Percentiles rank a stretch among this genome's conserved stretches.
phyloP scores from a whole-genome alignment of 2,329 filamentous ascomycete species.

The Endothia cerciana region DNA sequence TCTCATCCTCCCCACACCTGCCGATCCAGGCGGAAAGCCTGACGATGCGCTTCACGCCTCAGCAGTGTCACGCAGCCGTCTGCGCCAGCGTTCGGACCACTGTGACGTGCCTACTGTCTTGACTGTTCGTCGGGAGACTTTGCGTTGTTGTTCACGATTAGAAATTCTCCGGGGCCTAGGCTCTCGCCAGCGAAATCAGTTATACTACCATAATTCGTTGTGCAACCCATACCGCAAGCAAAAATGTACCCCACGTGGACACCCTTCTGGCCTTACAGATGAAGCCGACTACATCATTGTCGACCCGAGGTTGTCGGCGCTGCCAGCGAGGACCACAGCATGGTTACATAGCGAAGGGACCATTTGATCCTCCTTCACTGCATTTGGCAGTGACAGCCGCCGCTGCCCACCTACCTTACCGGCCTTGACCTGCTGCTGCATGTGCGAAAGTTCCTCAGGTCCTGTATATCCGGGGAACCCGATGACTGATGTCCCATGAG shows the following conservation, averaged over 20 bases:
- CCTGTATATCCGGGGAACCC: neutral
- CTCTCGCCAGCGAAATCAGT: neutral
- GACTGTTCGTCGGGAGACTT: no score
- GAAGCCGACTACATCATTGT: slow-evolving; percentile 8
- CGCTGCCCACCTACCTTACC: neutral
- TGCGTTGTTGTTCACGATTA: neutral
- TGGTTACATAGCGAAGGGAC: neutral
- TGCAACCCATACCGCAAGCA: slow-evolving; percentile 7
- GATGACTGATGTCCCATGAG: neutral
- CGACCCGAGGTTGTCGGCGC: slow-evolving; percentile 14
- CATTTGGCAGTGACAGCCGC: slow-evolving; percentile 4
- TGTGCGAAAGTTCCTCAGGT: neutral
- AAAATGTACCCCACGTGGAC: slow-evolving; percentile 6
- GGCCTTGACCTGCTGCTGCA: neutral
- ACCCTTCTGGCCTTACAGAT: slow-evolving; percentile 1
- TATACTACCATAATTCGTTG: neutral
- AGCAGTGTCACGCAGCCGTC: slow-evolving; percentile 2
- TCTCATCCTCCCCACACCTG: slow-evolving; percentile 15
- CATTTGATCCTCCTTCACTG: slow-evolving; percentile 19
- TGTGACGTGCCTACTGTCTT: no score
- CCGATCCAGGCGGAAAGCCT: slow-evolving; percentile 2
- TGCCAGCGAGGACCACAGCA: slow-evolving; percentile 19
- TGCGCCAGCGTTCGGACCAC: slow-evolving; percentile 4
- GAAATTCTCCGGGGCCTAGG: neutral
- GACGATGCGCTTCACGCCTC: slow-evolving; percentile 2